These are phyloP conservation scores for bread wheat (Triticum aestivum) DNA, from an alignment of 176 grass and related monocot species.

Conservation along the genomic window IWGSC_CS_RefSeq_v2.1 NC_057796.1:74481545-74482044, in stretches of 20 bases:
- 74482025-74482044: neutral
- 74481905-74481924: slow-evolving; percentile 95
- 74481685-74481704: slow-evolving; percentile 94
- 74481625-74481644: neutral
- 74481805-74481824: slow-evolving; percentile 19
- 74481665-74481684: slow-evolving; percentile 84
- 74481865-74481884: slow-evolving; percentile 87
- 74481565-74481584: slow-evolving; percentile 98
- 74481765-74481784: slow-evolving; percentile 92
- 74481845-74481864: slow-evolving; percentile 22
- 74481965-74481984: slow-evolving; percentile 96
- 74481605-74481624: slow-evolving; percentile 25
- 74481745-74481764: slow-evolving; percentile 97
- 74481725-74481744: slow-evolving; percentile 86
- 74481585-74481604: slow-evolving; percentile 46
- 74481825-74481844: slow-evolving; percentile 8
- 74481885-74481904: slow-evolving; percentile 95
- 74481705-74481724: slow-evolving; percentile 83
- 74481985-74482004: slow-evolving; percentile 46
- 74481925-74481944: slow-evolving; percentile 96
- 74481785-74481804: slow-evolving; percentile 14
- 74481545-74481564: slow-evolving; percentile 86
- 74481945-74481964: slow-evolving; percentile 96
- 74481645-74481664: slow-evolving; percentile 23
- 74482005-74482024: neutral